These are phyloP conservation scores for Pichia gijzeniarum DNA, from an alignment of 805 yeast species.

Conservation along the genomic window DNA sequence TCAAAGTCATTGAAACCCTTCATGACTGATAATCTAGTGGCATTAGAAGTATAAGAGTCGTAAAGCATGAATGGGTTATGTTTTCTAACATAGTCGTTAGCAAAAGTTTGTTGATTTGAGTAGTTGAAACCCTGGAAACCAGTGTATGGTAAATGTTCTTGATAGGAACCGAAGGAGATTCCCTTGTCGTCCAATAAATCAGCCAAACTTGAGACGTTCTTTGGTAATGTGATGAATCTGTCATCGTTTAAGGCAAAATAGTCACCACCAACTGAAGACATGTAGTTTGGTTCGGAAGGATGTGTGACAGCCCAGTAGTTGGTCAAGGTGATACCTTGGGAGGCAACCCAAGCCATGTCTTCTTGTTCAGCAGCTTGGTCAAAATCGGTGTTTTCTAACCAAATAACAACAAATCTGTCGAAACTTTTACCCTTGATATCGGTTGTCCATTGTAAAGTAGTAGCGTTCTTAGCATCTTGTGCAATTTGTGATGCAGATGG, in stretches of 20 bases:
- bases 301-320: constrained; percentile 49
- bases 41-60: constrained; percentile 33
- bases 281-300: constrained; percentile 50
- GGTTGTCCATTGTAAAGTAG: constrained; percentile 27
- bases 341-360: constrained; percentile 37
- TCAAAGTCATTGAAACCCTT: constrained; percentile 42
- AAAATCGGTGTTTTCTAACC: constrained; percentile 48
- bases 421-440: constrained; percentile 35
- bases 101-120: constrained; percentile 35
- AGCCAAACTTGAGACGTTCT: constrained; percentile 41
- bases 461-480: constrained; percentile 30
- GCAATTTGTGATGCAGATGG: constrained; percentile 32
- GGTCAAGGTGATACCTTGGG: constrained; percentile 39
- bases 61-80: constrained; percentile 43
- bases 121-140: constrained; percentile 45
- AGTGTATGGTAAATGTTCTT: constrained; percentile 47
- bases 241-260: constrained; percentile 43
- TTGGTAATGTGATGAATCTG: constrained; percentile 38
- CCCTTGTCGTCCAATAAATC: constrained; percentile 41
- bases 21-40: constrained; percentile 37
- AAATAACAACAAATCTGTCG: constrained; percentile 37
- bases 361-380: constrained; percentile 43
- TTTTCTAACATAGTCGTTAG: constrained; percentile 46
- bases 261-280: constrained; percentile 46
- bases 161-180: constrained; percentile 49